Percentiles rank a stretch among this genome's conserved stretches.
Conservation (phyloP, 2,329 filamentous ascomycete species). For the Bipolaris oryzae region DNA sequence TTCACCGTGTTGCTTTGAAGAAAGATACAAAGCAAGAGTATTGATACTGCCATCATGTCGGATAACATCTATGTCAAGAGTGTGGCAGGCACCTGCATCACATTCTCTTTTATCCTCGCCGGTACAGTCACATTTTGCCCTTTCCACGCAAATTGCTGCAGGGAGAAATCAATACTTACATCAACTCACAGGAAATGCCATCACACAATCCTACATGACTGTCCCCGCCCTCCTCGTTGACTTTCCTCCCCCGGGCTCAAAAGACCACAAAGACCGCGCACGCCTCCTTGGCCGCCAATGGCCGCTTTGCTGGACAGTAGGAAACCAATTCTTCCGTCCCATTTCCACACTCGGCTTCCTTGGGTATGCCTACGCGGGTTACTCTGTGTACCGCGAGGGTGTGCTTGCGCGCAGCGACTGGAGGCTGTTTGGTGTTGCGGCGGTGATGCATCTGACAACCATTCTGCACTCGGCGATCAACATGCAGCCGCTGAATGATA, state of each 20-base stretch:
- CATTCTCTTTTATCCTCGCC: slow-evolving; percentile 57
- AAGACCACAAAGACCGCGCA: slow-evolving; percentile 52
- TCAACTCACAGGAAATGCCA: slow-evolving; percentile 54
- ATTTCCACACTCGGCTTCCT: slow-evolving; percentile 57
- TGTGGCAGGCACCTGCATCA: slow-evolving; percentile 55
- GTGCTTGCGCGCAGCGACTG: slow-evolving; percentile 50
- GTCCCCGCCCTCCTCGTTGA: slow-evolving; percentile 57
- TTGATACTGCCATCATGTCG: slow-evolving; percentile 32
- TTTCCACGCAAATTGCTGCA: too few species aligned
- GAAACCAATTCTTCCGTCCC: slow-evolving; percentile 60
- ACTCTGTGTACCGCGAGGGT: slow-evolving; percentile 42
- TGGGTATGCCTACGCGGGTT: slow-evolving; percentile 56
- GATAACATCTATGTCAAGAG: slow-evolving; percentile 44
- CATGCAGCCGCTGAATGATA: slow-evolving; percentile 59
- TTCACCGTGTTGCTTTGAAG: too few species aligned
- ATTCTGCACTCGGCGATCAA: slow-evolving; percentile 58
- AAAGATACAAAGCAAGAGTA: not conserved
- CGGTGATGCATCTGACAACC: slow-evolving; percentile 54
- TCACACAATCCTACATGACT: slow-evolving; percentile 61
- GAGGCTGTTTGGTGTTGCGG: slow-evolving; percentile 53
- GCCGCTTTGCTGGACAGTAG: slow-evolving; percentile 58
- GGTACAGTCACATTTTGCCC: slow-evolving; percentile 38
- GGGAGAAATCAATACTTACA: not conserved
- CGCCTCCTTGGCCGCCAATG: slow-evolving; percentile 57
- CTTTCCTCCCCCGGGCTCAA: slow-evolving; percentile 51